A percentile compares a stretch with the other conserved stretches of the same genome.
These are phyloP conservation scores for Solanum piurae DNA, from an alignment of 257 asterid species.

Conservation along the genomic window DNA sequence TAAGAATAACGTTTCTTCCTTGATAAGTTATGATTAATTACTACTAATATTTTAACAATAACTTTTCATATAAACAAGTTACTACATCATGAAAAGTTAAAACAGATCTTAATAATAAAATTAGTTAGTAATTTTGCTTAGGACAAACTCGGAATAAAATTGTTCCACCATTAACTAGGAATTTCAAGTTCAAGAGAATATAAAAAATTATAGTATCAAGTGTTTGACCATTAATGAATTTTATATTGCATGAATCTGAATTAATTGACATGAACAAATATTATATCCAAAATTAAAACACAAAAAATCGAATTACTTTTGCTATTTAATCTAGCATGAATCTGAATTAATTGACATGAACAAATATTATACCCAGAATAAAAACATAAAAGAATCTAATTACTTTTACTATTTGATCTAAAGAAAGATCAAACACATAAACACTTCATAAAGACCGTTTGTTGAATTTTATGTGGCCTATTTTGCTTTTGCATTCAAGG, in stretches of 20 bases:
- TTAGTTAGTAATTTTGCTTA: neutral
- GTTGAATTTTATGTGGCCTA: neutral
- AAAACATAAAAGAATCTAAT: neutral
- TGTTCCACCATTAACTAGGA: neutral
- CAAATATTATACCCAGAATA: too few species aligned
- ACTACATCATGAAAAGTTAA: neutral
- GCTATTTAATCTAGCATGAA: neutral
- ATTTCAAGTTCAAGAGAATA: neutral
- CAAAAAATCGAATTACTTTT: neutral
- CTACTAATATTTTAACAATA: neutral
- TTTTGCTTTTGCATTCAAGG: neutral
- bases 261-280: neutral
- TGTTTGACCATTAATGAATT: neutral
- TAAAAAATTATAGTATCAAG: neutral
- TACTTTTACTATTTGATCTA: neutral
- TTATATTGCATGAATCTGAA: neutral
- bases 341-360: too few species aligned
- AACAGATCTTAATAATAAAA: neutral
- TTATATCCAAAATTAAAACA: neutral
- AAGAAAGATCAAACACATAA: neutral
- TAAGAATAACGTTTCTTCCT: neutral
- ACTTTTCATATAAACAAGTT: neutral
- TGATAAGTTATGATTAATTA: neutral
- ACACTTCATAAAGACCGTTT: neutral
- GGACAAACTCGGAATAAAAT: neutral